Evolutionary conservation across 2,329 filamentous ascomycete species (phyloP).

Genomic region (Huntiella abstrusa): DNA sequence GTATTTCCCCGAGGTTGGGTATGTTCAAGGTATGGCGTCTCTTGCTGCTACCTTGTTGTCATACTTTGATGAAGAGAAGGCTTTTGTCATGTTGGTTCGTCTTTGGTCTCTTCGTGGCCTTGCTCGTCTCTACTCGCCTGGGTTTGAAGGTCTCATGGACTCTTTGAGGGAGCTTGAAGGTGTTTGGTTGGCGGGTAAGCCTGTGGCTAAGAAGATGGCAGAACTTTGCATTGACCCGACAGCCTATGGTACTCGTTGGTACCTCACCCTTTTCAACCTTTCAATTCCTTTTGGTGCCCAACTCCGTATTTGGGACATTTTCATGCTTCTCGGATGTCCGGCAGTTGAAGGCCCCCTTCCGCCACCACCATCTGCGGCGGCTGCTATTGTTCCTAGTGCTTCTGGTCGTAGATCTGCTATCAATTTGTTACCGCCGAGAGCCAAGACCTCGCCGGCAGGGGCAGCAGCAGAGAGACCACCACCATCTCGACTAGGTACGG

Average conservation of each 20-base stretch:
- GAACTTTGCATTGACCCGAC: conserved; percentile 69
- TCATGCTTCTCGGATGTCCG: conserved; percentile 80
- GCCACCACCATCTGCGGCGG: conserved; percentile 8
- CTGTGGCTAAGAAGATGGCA: conserved; percentile 59
- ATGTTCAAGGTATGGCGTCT: conserved; percentile 95
- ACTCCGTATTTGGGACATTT: conserved; percentile 92
- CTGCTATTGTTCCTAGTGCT: not conserved
- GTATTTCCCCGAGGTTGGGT: conserved; percentile 79
- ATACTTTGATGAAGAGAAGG: conserved; percentile 89
- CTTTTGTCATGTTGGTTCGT: conserved; percentile 92
- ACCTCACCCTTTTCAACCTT: conserved; percentile 92
- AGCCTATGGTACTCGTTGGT: conserved; percentile 94
- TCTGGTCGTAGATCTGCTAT: conserved; percentile 7
- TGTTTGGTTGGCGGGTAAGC: conserved; percentile 59
- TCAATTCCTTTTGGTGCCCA: conserved; percentile 88
- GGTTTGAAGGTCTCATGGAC: conserved; percentile 73
- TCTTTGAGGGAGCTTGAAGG: conserved; percentile 71
- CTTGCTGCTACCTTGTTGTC: conserved; percentile 81
- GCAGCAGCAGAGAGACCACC: conserved; percentile 51
- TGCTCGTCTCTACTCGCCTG: conserved; percentile 63
- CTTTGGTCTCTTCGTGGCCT: conserved; percentile 81
- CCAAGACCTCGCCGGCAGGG: conserved; percentile 91
- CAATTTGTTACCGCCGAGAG: conserved; percentile 68
- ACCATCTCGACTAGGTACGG: conserved; percentile 9
- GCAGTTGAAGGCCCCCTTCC: conserved; percentile 17